Base-by-base conservation (phyloP, 805 yeast species). In the Maudiozyma turicensis region DNA sequence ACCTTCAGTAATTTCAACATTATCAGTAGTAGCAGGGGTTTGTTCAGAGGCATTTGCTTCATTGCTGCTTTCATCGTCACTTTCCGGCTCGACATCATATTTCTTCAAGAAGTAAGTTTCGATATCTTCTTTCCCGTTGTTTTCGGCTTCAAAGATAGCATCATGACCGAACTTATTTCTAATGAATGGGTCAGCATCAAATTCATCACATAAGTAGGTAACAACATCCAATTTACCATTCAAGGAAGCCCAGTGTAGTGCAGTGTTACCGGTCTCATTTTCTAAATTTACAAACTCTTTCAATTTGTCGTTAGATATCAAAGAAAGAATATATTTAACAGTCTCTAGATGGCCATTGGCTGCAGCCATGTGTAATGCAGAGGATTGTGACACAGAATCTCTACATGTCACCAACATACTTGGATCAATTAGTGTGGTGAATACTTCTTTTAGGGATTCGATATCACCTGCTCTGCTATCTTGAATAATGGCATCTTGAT, bases 161-260 rank as follows among this genome's bases (percentile, higher is more conserved):
- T 93, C 98, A 61, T 88, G 95, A 30, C 80, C 85, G 45, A 82
- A 77, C 9, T 69, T 60, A 68, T 93, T 93, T 66, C 82, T 84
- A 37, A 77, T 60, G 58, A 86, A 85, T 7, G 95, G 90, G 64
- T 91, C 96, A 1, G 89, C 95, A 5, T 76, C 75, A 56, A 78
- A 85, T 50, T 78, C 74, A 20, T 85, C 91, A 65, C 91, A 82
- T 42, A 93, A 70, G 10, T 78, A 58, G 63, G 84, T 68, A 20
- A 87, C 91, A 8, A 83, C 71, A 3, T 77, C 81, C 50, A 87
- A 65, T 58, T 89, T 89, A 1, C 97, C 98, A 59, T 86, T 89
- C 55, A 81, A 77, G 0, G 95, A 77, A 0, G 98, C 97, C 99
- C 99, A 93, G 65, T 93, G 98, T 54, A 93, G 72, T 0, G 98